Base-by-base conservation (phyloP, 495 filamentous ascomycete species). In the Copromyces sp. region DNA sequence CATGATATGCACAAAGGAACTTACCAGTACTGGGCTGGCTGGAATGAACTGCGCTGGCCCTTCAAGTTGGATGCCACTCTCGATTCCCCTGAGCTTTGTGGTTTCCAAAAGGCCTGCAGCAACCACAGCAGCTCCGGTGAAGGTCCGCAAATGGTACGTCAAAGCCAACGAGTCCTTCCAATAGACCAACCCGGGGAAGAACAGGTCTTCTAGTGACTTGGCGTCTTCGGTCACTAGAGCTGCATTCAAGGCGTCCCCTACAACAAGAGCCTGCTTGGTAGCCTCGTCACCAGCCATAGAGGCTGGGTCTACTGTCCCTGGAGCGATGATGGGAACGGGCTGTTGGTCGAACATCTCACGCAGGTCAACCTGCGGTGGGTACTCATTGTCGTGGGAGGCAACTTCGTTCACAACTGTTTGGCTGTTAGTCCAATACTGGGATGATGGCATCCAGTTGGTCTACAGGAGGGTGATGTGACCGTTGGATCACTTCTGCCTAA, bases 91-190 rank as follows among this genome's bases (percentile, higher is more conserved):
- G 12, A 75, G 68, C 5, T 42, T 69, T 37, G 69, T 75, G 5
- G 73, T 75, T 41, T 75, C 70, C 41, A 79, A 35, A 9, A 81
- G 61, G 20, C 68, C 73, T 3, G 76, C 69, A 2, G 77, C 77
- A 37, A 79, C 73, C 1, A 71, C 65, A 2, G 47, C 72, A 7
- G 73, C 68, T 6, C 8, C 38, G 0, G 41, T 71, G 69, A 80
- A 80, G 17, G 79, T 81, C 24, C 80, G 79, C 38, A 78, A 44
- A 69, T 82, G 79, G 47, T 39, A 76, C 0, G 80, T 82, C 65
- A 82, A 42, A 8, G 77, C 77, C 29, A 81, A 20, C 35, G 74
- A 71, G 68, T 82, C 80, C n/a, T 73, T 74, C 79, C 80, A 82
- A 73, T 76, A 81, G 2, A 77, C 74, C 72, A 77, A 76, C 4